Evolutionary conservation across 331 rosid genomes (phyloP).

Genomic region (Quercus tomentella): DNA sequence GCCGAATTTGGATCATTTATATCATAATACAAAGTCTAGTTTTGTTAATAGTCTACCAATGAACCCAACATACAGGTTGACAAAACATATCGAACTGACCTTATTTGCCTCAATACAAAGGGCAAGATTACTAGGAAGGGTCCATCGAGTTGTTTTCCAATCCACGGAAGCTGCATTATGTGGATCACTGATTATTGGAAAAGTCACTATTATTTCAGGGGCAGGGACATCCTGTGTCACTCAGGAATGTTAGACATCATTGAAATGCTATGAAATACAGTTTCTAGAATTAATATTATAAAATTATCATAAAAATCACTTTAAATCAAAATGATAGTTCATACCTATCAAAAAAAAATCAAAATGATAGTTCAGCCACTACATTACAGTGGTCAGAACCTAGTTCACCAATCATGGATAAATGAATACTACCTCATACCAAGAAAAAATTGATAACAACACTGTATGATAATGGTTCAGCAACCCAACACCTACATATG

Average conservation of each 20-base stretch:
- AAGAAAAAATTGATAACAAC: not conserved
- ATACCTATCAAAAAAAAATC: no score
- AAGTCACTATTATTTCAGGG: constrained; percentile 74
- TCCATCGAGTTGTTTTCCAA: constrained; percentile 99
- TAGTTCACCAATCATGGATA: not conserved
- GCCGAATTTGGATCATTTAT: not conserved
- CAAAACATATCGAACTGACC: constrained; percentile 46
- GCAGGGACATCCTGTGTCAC: constrained; percentile 75
- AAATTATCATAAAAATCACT: not conserved
- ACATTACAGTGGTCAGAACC: not conserved
- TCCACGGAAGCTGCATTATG: not conserved
- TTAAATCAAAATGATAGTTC: not conserved
- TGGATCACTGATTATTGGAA: constrained; percentile 62
- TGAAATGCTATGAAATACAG: not conserved
- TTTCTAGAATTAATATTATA: not conserved
- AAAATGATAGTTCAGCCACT: not conserved
- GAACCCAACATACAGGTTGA: not conserved
- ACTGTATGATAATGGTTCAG: not conserved
- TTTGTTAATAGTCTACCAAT: not conserved
- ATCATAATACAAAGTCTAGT: not conserved
- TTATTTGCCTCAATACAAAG: constrained; percentile 80
- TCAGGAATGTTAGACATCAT: constrained; percentile 1
- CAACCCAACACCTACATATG: not conserved
- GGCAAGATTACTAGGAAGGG: constrained; percentile 92
- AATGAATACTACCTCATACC: no score